Evolutionary conservation across 495 filamentous ascomycete species (phyloP).

Genomic region (Aspergillus avenaceus): DNA sequence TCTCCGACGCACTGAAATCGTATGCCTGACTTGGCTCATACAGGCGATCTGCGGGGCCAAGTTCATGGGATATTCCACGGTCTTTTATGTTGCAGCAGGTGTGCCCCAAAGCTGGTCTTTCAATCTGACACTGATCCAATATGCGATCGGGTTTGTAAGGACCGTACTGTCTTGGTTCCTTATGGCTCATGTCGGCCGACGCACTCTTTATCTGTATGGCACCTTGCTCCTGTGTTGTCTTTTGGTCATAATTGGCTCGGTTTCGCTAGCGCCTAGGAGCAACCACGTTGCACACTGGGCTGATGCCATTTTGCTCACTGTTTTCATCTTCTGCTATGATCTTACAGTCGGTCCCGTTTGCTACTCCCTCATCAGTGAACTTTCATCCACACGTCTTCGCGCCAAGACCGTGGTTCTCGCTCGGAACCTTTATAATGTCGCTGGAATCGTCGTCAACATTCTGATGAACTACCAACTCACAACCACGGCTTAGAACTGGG

Average conservation of each 20-base stretch:
- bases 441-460: slow-evolving; percentile 59
- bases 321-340: slow-evolving; percentile 50
- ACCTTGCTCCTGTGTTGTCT: slow-evolving; percentile 58
- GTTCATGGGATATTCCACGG: not conserved
- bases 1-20: slow-evolving; percentile 68
- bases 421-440: slow-evolving; percentile 65
- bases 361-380: slow-evolving; percentile 69
- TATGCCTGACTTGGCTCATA: slow-evolving; percentile 72
- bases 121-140: slow-evolving; percentile 1
- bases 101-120: not conserved
- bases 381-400: slow-evolving; percentile 66
- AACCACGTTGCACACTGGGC: slow-evolving; percentile 30
- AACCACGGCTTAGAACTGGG: slow-evolving; percentile 66
- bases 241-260: slow-evolving; percentile 67
- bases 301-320: slow-evolving; percentile 56
- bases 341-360: slow-evolving; percentile 71
- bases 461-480: slow-evolving; percentile 73
- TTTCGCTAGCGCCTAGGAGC: slow-evolving; percentile 52
- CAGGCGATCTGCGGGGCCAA: slow-evolving; percentile 61
- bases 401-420: slow-evolving; percentile 69
- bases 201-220: slow-evolving; percentile 58
- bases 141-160: slow-evolving; percentile 17
- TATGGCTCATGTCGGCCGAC: slow-evolving; percentile 63
- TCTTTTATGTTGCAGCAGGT: slow-evolving; percentile 1
- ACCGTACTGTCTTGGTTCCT: slow-evolving; percentile 53